Percentiles rank a stretch among this genome's conserved stretches.
Conservation (phyloP, 2,329 filamentous ascomycete genomes). For the Aspergillus novoparasiticus region DNA sequence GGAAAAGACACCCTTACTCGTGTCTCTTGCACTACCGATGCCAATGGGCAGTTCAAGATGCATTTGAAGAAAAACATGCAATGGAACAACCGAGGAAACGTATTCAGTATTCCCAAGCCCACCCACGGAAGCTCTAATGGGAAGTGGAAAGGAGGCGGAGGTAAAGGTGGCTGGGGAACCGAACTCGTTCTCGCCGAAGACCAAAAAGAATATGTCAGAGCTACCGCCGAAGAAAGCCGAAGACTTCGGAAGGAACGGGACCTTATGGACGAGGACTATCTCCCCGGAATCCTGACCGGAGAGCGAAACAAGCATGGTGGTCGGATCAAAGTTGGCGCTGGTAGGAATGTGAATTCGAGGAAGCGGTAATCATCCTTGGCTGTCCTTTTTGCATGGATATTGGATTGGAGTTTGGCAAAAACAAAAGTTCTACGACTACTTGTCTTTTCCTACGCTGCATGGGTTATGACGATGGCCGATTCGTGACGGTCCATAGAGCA, state of each 20-base stretch:
- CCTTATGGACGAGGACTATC: constrained; percentile 92
- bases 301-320: constrained; percentile 67
- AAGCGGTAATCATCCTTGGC: constrained; percentile 45
- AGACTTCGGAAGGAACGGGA: constrained; percentile 67
- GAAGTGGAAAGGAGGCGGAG: constrained; percentile 68
- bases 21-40: constrained; percentile 81
- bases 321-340: constrained; percentile 79
- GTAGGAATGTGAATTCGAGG: constrained; percentile 80
- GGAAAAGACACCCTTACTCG: constrained; percentile 85
- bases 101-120: constrained; percentile 91
- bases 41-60: constrained; percentile 76
- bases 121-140: constrained; percentile 78
- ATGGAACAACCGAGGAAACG: constrained; percentile 90
- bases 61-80: constrained; percentile 95
- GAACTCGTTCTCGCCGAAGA: constrained; percentile 87
- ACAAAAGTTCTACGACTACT: constrained; percentile 18
- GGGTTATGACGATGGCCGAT: constrained; percentile 17
- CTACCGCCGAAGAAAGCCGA: constrained; percentile 65
- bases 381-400: constrained; percentile 15
- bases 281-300: constrained; percentile 82
- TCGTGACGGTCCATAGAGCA: constrained; percentile 15
- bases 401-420: constrained; percentile 27
- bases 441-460: constrained; percentile 10
- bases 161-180: constrained; percentile 83
- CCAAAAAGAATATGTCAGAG: constrained; percentile 84